Evolutionary conservation across 2,329 filamentous ascomycete genomes (phyloP).

Genomic region (Elsinoe ampelina): DNA sequence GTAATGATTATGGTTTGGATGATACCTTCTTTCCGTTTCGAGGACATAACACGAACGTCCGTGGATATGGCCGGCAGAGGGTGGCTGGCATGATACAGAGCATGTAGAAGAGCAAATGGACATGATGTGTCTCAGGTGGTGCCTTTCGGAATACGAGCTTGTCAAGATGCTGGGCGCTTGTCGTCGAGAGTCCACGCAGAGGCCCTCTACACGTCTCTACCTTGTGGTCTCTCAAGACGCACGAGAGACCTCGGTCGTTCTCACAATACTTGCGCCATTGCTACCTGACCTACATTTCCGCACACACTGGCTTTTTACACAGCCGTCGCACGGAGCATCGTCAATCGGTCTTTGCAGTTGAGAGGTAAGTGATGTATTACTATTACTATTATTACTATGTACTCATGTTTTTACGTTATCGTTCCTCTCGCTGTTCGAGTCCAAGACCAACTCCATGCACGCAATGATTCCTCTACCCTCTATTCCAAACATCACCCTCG

Average conservation of each 20-base stretch:
- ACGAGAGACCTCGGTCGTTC: too few relatives aligned
- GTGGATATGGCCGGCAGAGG: not conserved
- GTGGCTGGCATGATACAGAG: not conserved
- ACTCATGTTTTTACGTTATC: not conserved
- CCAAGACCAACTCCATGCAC: not conserved
- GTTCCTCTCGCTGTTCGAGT: not conserved
- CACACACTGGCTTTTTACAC: too few relatives aligned
- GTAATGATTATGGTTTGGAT: conserved; percentile 9
- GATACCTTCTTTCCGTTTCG: conserved; percentile 9
- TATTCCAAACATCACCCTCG: too few relatives aligned
- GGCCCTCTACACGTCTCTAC: too few relatives aligned
- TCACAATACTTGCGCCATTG: too few relatives aligned
- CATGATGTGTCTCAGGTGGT: not conserved
- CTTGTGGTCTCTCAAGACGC: too few relatives aligned
- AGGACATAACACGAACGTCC: not conserved
- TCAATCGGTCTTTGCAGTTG: not conserved
- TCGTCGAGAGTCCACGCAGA: too few relatives aligned
- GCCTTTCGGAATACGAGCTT: too few relatives aligned
- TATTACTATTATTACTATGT: not conserved
- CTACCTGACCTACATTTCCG: too few relatives aligned
- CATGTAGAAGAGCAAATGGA: not conserved
- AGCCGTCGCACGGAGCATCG: too few relatives aligned
- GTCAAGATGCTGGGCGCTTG: not conserved
- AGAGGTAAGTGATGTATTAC: not conserved
- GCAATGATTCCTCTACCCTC: too few relatives aligned